Base-by-base conservation (phyloP, 768 basidiomycete species). In the Lentinula guzmanii region DNA sequence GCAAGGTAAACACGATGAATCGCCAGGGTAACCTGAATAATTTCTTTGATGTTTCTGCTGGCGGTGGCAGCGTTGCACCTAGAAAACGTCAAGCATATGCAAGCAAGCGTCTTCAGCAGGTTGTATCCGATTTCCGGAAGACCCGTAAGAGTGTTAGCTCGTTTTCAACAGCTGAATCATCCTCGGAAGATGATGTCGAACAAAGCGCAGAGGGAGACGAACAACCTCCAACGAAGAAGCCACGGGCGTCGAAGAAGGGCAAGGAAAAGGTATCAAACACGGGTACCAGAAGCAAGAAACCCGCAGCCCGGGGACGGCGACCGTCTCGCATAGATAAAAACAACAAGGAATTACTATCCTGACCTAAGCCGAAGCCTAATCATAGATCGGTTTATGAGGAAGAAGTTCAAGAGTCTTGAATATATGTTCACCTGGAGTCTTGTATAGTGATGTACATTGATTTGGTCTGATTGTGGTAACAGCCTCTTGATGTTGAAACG, bases 61-160 rank as follows among this genome's bases (percentile, higher is more conserved):
- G 88, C 5, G 81, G 80, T 62, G 90, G 87, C 16, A 84, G 85
- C 48, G 77, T 82, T 66, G 93, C 86, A 5, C 95, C 95, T 1
- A 80, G 89, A 43, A 86, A 88, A 68, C 83, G 90, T 41, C 88
- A 91, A 65, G 90, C 86, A 4, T 95, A 95, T 66, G 76, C 88
- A 3, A 92, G 90, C 71, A 95, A 93, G 73, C 84, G 95, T 7
- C 74, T 97, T 61, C 91, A 96, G 70, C 82, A 93, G 69, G 89
- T 93, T 8, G 87, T 94, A n/a, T 79, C 84, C 31, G 90, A 91
- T 62, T 91, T 89, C 69, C 81, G 91, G 60, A 88, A 85, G 69
- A 85, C 83, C 70, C 75, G 76, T 62, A 62, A 63, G 21, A 58
- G 34, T 46, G 75, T 68, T 63, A 67, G 70, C 61, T 66, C 65